Evolutionary conservation across 2,329 filamentous ascomycete species (phyloP).

Genomic region (Ceratocystis papillata): DNA sequence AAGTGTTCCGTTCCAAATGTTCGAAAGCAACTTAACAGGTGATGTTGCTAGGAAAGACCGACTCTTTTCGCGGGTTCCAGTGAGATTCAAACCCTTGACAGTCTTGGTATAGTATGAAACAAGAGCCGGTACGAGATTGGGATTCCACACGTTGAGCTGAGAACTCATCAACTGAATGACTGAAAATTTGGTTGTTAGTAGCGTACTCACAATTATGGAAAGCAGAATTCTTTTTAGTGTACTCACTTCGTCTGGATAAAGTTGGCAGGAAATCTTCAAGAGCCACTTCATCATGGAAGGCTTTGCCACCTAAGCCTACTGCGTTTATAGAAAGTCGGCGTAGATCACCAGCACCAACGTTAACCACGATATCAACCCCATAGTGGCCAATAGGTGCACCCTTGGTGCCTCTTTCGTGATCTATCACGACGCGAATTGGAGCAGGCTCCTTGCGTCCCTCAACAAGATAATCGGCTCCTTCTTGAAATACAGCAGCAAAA

Average conservation of each 20-base stretch:
- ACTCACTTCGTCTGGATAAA: slow-evolving; percentile 60
- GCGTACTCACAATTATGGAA: background rate
- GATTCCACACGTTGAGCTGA: slow-evolving; percentile 58
- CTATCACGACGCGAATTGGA: slow-evolving; percentile 60
- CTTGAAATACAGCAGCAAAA: slow-evolving; percentile 61
- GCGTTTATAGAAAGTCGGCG: slow-evolving; percentile 42
- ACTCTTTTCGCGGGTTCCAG: slow-evolving; percentile 52
- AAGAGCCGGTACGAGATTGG: slow-evolving; percentile 53
- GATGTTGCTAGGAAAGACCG: slow-evolving; percentile 67
- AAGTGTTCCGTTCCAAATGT: slow-evolving; percentile 51
- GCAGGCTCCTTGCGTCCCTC: slow-evolving; percentile 58
- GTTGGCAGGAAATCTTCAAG: slow-evolving; percentile 63
- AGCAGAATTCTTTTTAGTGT: background rate
- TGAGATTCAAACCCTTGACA: slow-evolving; percentile 56
- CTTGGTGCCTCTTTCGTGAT: slow-evolving; percentile 56
- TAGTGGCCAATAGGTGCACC: slow-evolving; percentile 55
- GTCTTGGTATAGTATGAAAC: slow-evolving; percentile 70
- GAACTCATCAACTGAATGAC: slow-evolving; percentile 62
- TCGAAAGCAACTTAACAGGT: slow-evolving; percentile 82
- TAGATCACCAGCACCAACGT: slow-evolving; percentile 45
- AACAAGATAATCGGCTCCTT: slow-evolving; percentile 50
- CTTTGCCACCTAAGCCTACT: slow-evolving; percentile 55
- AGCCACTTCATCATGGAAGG: slow-evolving; percentile 63
- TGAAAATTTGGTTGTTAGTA: slow-evolving; percentile 30
- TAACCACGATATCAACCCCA: slow-evolving; percentile 60